phyloP scores from a whole-genome alignment of 495 filamentous ascomycete species.

The Apiosordaria backusii region DNA sequence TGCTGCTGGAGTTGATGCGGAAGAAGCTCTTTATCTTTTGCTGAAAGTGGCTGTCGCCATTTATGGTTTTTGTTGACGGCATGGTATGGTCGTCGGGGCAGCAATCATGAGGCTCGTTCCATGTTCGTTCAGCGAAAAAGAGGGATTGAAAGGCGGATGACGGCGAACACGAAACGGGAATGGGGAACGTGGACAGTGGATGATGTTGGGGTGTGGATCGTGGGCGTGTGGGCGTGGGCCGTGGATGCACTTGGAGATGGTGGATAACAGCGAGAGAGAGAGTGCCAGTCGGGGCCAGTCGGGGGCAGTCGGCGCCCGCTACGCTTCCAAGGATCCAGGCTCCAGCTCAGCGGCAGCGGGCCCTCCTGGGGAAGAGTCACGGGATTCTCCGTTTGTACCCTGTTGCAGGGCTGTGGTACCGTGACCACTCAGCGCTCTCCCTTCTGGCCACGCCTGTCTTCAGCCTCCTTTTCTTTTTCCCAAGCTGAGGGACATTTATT shows the following conservation, averaged over 20 bases:
- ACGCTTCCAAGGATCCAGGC: constrained; percentile 4
- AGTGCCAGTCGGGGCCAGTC: constrained; percentile 6
- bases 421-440: not conserved
- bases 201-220: constrained; percentile 10
- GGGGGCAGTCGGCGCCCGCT: constrained; percentile 4
- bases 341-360: not conserved
- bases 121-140: constrained; percentile 24
- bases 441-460: not conserved
- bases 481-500: not conserved
- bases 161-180: constrained; percentile 3
- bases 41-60: constrained; percentile 63
- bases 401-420: not conserved
- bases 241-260: not conserved
- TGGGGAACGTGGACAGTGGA: constrained; percentile 11
- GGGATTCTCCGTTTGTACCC: not conserved
- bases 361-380: constrained; percentile 1
- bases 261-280: constrained; percentile 9
- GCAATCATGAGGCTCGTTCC: constrained; percentile 31
- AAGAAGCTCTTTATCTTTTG: constrained; percentile 97
- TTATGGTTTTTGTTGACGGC: constrained; percentile 40
- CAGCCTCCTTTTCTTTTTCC: not conserved
- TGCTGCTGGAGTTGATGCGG: constrained; percentile 69
- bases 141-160: constrained; percentile 12
- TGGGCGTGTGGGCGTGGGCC: not conserved
- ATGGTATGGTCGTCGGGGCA: constrained; percentile 24